phyloP scores from a whole-genome alignment of 352 stramenopile genomes.

The Phytophthora pistaciae region DNA sequence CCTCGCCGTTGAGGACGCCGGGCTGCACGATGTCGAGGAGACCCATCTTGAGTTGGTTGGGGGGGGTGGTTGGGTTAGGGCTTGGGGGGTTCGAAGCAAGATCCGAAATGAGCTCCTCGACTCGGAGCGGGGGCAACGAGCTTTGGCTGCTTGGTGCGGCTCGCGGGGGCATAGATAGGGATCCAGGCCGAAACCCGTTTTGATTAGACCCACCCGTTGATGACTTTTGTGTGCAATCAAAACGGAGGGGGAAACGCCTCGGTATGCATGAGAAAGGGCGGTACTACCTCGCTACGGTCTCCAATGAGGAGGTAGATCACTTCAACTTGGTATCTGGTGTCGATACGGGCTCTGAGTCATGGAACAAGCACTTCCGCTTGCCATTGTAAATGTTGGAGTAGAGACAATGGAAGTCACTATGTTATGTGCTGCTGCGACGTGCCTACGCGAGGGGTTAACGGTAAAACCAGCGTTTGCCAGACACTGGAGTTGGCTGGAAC shows the following conservation, averaged over 20 bases:
- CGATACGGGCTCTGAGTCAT: not conserved
- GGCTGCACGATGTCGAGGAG: constrained; percentile 86
- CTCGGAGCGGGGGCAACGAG: not conserved
- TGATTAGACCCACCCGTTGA: constrained; percentile 11
- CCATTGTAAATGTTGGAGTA: too few relatives aligned
- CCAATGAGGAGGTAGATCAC: not conserved
- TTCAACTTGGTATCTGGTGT: not conserved
- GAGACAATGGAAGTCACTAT: too few relatives aligned
- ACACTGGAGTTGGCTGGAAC: too few relatives aligned
- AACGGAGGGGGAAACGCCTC: not conserved
- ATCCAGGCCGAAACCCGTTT: constrained; percentile 7
- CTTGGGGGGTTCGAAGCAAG: constrained; percentile 38
- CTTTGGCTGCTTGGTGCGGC: constrained; percentile 22
- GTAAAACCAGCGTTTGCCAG: too few relatives aligned
- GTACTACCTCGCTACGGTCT: not conserved
- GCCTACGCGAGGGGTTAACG: too few relatives aligned
- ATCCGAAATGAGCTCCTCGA: constrained; percentile 41
- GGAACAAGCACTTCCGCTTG: not conserved
- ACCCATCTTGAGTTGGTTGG: constrained; percentile 62
- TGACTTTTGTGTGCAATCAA: constrained; percentile 19
- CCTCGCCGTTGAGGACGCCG: constrained; percentile 89
- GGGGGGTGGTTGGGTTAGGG: not conserved
- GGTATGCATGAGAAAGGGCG: not conserved
- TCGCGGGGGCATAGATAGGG: constrained; percentile 6
- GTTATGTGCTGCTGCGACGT: too few relatives aligned